These are phyloP conservation scores for Boletus subcaerulescens DNA, from an alignment of 768 basidiomycete species.

Conservation along the genomic window DNA sequence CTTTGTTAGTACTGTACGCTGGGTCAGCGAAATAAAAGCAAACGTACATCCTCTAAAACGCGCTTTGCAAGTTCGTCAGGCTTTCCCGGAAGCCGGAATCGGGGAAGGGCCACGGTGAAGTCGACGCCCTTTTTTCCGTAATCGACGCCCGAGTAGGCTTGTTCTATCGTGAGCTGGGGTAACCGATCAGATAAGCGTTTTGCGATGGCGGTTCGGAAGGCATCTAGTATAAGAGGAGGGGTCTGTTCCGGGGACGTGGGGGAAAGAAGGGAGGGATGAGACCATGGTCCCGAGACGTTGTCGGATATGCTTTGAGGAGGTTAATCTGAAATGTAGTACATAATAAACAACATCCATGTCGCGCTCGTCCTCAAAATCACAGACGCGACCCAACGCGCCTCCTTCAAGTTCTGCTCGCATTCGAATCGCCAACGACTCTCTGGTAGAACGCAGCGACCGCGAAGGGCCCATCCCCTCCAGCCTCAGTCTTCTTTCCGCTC, in stretches of 20 bases:
- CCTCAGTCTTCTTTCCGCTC: slow-evolving; percentile 32
- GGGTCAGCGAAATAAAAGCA: no score
- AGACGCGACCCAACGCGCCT: slow-evolving; percentile 1
- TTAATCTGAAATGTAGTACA: no score
- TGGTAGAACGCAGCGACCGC: slow-evolving; percentile 16
- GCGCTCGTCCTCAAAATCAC: slow-evolving; percentile 17
- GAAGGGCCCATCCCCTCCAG: slow-evolving; percentile 28
- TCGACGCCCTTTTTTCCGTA: slow-evolving; percentile 93
- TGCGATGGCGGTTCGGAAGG: slow-evolving; percentile 81
- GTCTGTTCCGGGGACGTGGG: slow-evolving; percentile 48
- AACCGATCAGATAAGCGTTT: slow-evolving; percentile 64
- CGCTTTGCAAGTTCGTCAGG: slow-evolving; percentile 72
- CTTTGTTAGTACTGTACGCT: not conserved
- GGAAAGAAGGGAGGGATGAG: slow-evolving; percentile 38
- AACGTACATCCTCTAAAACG: slow-evolving; percentile 69
- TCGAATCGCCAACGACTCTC: slow-evolving; percentile 17
- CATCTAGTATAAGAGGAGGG: slow-evolving; percentile 68
- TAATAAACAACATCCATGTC: no score
- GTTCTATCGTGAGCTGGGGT: slow-evolving; percentile 62
- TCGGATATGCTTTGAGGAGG: no score
- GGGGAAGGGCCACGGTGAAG: slow-evolving; percentile 88
- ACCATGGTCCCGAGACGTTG: slow-evolving; percentile 26
- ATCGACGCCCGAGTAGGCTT: slow-evolving; percentile 82
- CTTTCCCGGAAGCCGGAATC: slow-evolving; percentile 84
- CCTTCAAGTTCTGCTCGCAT: slow-evolving; percentile 15